Conservation (phyloP, 306 rosid species). For the Lablab purpureus region DNA sequence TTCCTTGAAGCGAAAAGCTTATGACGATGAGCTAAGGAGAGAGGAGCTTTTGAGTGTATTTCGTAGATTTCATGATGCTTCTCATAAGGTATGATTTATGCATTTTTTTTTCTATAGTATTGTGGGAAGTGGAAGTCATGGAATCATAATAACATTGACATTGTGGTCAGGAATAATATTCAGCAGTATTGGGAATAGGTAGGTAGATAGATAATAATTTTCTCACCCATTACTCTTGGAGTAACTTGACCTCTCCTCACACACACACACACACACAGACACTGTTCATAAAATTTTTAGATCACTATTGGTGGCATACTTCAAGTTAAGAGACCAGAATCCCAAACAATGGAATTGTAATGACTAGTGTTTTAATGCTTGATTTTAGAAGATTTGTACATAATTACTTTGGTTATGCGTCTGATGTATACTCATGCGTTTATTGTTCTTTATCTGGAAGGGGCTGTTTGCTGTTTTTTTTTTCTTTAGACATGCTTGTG, state of each 20-base stretch:
- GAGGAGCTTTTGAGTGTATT: slow-evolving; percentile 85
- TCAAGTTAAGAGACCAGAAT: slow-evolving; percentile 10
- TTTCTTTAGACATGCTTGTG: neutral
- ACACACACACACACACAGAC: neutral
- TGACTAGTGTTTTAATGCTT: neutral
- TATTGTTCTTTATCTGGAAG: neutral
- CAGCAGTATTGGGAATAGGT: neutral
- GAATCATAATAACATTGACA: neutral
- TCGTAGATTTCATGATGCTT: slow-evolving; percentile 69
- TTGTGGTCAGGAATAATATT: neutral
- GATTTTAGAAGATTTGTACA: slow-evolving; percentile 20
- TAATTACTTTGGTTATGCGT: neutral
- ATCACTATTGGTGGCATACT: neutral
- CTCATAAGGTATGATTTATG: slow-evolving; percentile 66
- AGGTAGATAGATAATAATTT: too few relatives aligned
- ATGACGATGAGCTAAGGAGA: slow-evolving; percentile 93
- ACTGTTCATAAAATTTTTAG: slow-evolving; percentile 1
- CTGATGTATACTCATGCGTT: neutral
- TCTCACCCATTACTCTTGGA: too few relatives aligned
- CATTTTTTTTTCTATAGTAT: slow-evolving; percentile 16
- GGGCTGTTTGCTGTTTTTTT: slow-evolving; percentile 10
- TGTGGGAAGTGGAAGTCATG: slow-evolving; percentile 6
- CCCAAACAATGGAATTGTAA: slow-evolving; percentile 4
- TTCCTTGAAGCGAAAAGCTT: slow-evolving; percentile 85
- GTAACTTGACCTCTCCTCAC: neutral